Base-by-base conservation (phyloP, 768 basidiomycete genomes). In the Hygrophorus pudorinus region DNA sequence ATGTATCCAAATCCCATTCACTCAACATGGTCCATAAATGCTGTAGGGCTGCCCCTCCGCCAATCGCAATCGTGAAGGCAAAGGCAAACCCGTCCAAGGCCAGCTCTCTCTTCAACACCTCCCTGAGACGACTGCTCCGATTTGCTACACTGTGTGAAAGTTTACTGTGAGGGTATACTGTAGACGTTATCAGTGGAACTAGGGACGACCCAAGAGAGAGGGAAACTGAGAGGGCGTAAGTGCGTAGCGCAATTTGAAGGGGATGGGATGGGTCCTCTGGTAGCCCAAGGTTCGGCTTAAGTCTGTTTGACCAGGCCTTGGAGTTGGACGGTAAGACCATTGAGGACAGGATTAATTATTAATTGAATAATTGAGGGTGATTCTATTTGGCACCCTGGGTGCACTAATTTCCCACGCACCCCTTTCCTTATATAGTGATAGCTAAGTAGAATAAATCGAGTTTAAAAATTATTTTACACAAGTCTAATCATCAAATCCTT, bases 201-300 rank as follows among this genome's bases (percentile, higher is more conserved):
- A 85, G 60, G 2, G 74, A 66, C 1, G 85, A 85, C 2, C 76
- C 76, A n/a, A 88, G 67, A 1, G 77, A 76, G 16, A 87, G 68
- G 1, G 75, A 78, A 7, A 84, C 64, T 0, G 75, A 69, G 8
- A 88, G 72, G 3, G 65, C 67, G 59, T 85, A 88, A 0, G 86
- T 81, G 50, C 85, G 72, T 24, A 81, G 56, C 1, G 79, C 71
- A 33, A 84, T 65, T 43, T 76, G 78, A 11, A 67, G 51, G 2
- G 79, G 77, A 53, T 82, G 78, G 28, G 62, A 53, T 3, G 66
- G 59, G 44, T 70, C 66, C 44, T 66, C 55, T 21, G 64, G 53
- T 40, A 65, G 54, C 42, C 53, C 29, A 31, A 24, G 24, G 24
- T 24, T 24, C 4, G 24, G 7, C 24, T 3, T 3, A 24, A 24